phyloP scores from a whole-genome alignment of 768 basidiomycete species.

The Lactarius pseudohatsudake region DNA sequence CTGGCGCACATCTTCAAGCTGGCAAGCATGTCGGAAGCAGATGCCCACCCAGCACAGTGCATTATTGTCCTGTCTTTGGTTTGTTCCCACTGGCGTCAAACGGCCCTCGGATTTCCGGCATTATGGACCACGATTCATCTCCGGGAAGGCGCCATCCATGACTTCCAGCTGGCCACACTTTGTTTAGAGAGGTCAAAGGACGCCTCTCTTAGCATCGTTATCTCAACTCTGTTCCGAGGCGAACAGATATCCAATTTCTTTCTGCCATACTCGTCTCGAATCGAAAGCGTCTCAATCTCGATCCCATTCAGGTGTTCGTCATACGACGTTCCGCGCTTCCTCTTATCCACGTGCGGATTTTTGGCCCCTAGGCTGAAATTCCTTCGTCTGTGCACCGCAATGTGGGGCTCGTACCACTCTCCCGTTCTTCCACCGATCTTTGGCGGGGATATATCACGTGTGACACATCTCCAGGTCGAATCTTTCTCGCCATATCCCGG shows the following conservation, averaged over 20 bases:
- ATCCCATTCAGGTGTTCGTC: slow-evolving; percentile 28
- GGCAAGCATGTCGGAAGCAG: slow-evolving; percentile 15
- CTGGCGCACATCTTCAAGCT: slow-evolving; percentile 27
- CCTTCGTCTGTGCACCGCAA: slow-evolving; percentile 29
- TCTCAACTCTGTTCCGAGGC: slow-evolving; percentile 28
- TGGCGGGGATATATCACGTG: slow-evolving; percentile 27
- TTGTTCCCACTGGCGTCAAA: slow-evolving; percentile 30
- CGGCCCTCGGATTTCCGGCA: slow-evolving; percentile 27
- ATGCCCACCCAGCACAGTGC: slow-evolving; percentile 18
- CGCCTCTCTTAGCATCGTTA: slow-evolving; percentile 24
- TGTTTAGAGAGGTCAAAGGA: slow-evolving; percentile 29
- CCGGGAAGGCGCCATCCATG: slow-evolving; percentile 28
- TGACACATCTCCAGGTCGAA: slow-evolving; percentile 30
- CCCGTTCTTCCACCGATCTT: slow-evolving; percentile 27
- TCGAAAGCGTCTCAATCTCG: slow-evolving; percentile 25
- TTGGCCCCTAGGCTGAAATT: slow-evolving; percentile 23
- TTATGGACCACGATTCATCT: slow-evolving; percentile 30
- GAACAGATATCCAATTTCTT: slow-evolving; percentile 29
- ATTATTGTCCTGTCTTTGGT: slow-evolving; percentile 28
- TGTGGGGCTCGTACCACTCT: slow-evolving; percentile 27
- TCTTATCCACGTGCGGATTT: slow-evolving; percentile 27
- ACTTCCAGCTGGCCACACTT: slow-evolving; percentile 28
- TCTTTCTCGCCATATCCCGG: slow-evolving; percentile 30
- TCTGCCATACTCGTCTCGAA: slow-evolving; percentile 26
- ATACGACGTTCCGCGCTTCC: slow-evolving; percentile 25